A percentile compares a stretch with the other conserved stretches of the same genome.
Conservation (phyloP, 2,329 filamentous ascomycete genomes). For the Pyricularia pennisetigena region DNA sequence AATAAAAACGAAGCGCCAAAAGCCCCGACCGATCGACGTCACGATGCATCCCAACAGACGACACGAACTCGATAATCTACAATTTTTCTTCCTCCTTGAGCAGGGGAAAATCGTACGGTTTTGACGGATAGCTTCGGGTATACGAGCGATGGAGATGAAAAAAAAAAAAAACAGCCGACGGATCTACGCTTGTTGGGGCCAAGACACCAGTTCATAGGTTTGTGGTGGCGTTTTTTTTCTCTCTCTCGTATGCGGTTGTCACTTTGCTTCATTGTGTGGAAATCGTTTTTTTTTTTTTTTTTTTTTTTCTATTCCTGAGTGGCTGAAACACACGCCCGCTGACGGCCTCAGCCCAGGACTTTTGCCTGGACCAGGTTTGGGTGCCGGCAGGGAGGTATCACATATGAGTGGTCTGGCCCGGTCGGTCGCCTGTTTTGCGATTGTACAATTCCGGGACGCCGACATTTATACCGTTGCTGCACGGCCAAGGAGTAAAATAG, state of each 20-base stretch:
- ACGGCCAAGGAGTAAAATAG: neutral
- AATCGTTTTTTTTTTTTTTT: no score
- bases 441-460: neutral
- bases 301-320: no score
- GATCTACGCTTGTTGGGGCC: neutral
- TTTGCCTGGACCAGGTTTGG: neutral
- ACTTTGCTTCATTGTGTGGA: neutral
- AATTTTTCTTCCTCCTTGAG: neutral
- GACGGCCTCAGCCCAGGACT: neutral
- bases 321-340: neutral
- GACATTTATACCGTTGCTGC: neutral
- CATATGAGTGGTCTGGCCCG: neutral
- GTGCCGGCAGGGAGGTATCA: neutral
- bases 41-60: neutral
- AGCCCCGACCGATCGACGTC: neutral
- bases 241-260: neutral
- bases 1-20: neutral
- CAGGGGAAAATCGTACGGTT: neutral
- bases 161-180: neutral
- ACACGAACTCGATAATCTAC: neutral
- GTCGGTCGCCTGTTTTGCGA: neutral
- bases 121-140: neutral
- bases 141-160: neutral
- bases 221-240: neutral
- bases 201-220: neutral